Conservation (phyloP, 2,329 filamentous ascomycete species). For the Colletotrichum tanaceti region DNA sequence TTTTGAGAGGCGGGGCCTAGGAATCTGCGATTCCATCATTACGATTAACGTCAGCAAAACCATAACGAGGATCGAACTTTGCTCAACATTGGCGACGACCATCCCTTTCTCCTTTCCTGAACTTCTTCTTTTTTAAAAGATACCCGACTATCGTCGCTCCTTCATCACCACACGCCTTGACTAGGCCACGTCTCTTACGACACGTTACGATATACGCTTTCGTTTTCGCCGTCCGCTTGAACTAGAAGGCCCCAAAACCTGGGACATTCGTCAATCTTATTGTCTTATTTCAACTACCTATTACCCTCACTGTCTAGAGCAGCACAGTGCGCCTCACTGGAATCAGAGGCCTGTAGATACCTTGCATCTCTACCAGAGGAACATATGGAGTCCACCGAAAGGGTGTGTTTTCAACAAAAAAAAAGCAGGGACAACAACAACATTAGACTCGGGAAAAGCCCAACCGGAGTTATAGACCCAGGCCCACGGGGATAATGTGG, state of each 20-base stretch:
- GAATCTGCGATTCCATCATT: constrained; percentile 13
- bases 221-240: constrained; percentile 13
- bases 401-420: constrained; percentile 4
- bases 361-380: constrained; percentile 4
- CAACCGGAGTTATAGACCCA: constrained; percentile 34
- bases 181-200: constrained; percentile 38
- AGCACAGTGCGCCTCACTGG: constrained; percentile 12
- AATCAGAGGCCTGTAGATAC: constrained; percentile 35
- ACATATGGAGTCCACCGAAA: constrained; percentile 33
- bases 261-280: constrained; percentile 20
- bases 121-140: constrained; percentile 41
- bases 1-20: constrained; percentile 4
- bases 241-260: constrained; percentile 7
- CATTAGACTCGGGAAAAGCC: constrained; percentile 34
- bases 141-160: constrained; percentile 45
- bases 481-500: constrained; percentile 32
- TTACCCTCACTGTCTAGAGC: constrained; percentile 28
- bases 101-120: constrained; percentile 20
- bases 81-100: constrained; percentile 33
- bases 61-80: constrained; percentile 23
- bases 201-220: constrained; percentile 23
- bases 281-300: constrained; percentile 38
- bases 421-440: constrained; percentile 27
- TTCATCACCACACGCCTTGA: constrained; percentile 30
- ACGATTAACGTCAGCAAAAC: constrained; percentile 38